Evolutionary conservation across 202 grass and related monocot genomes (phyloP).

Genomic region (Dendrocalamus latiflorus): DNA sequence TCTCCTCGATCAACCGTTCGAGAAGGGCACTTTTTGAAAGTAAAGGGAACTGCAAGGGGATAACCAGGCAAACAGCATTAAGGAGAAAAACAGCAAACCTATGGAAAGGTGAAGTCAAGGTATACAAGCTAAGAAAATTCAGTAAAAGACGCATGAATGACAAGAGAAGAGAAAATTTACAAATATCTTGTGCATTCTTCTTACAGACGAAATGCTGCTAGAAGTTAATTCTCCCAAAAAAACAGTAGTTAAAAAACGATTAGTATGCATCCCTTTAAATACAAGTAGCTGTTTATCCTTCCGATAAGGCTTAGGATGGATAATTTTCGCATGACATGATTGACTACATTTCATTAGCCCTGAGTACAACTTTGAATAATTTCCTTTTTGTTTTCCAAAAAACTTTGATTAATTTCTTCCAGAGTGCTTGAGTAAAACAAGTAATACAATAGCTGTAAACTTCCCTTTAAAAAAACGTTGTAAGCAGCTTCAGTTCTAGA

Average conservation of each 20-base stretch:
- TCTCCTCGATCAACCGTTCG: conserved; percentile 65
- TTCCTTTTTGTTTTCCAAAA: neutral
- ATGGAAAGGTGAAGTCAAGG: neutral
- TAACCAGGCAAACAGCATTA: neutral
- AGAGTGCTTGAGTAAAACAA: neutral
- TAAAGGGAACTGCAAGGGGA: conserved; percentile 78
- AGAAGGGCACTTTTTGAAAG: conserved; percentile 78
- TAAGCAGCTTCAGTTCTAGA: neutral
- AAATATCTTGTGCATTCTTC: neutral
- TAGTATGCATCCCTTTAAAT: conserved; percentile 1
- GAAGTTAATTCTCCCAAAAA: neutral
- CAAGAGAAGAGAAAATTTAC: neutral
- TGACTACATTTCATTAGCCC: neutral
- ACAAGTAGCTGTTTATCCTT: neutral
- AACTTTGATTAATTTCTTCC: neutral
- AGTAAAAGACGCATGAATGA: neutral
- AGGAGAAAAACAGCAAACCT: neutral
- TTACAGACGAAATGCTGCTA: neutral
- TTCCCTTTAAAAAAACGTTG: neutral
- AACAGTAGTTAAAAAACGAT: neutral
- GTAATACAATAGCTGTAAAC: neutral
- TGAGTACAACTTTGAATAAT: neutral
- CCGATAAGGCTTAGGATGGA: neutral
- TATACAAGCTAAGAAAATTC: neutral
- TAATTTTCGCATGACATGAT: neutral